These are phyloP conservation scores for Metschnikowia arizonensis DNA, from an alignment of 805 yeast genomes.

Conservation along the genomic window DNA sequence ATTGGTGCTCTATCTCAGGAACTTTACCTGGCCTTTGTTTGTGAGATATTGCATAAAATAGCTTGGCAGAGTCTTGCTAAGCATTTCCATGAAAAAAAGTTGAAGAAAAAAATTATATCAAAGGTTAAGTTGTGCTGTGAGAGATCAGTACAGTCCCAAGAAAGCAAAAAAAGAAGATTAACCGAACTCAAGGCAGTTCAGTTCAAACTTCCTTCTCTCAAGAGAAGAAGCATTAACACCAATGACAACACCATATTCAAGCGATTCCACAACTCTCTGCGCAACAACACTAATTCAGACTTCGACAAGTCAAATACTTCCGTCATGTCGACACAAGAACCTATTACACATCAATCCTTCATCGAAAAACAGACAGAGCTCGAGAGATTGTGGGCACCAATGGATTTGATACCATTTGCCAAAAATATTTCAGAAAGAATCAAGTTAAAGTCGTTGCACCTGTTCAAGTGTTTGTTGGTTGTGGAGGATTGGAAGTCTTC, in stretches of 20 bases:
- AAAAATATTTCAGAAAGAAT: conserved; percentile 27
- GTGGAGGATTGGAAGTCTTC: conserved; percentile 47
- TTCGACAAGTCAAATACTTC: background rate
- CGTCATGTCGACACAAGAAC: background rate
- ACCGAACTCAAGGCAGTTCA: conserved; percentile 27
- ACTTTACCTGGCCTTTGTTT: conserved; percentile 55
- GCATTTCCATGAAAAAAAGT: conserved; percentile 24
- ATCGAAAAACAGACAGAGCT: conserved; percentile 32
- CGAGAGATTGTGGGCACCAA: conserved; percentile 45
- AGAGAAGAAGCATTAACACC: conserved; percentile 12
- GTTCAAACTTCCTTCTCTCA: conserved; percentile 21
- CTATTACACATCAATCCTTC: conserved; percentile 4
- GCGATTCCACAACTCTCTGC: background rate
- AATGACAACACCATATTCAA: conserved; percentile 1
- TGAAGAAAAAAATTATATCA: conserved; percentile 30
- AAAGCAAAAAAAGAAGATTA: conserved; percentile 29
- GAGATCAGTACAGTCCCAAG: conserved; percentile 21
- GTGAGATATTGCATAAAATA: conserved; percentile 48
- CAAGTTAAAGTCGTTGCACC: conserved; percentile 19
- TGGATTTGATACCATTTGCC: conserved; percentile 36
- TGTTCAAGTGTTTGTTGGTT: conserved; percentile 37
- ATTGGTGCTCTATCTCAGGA: conserved; percentile 45
- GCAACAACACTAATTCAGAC: background rate
- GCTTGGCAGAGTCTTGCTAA: conserved; percentile 46
- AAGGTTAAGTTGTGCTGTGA: conserved; percentile 29